Base-by-base conservation (phyloP, 495 filamentous ascomycete genomes). In the Lasiosphaeriaceae sp. region DNA sequence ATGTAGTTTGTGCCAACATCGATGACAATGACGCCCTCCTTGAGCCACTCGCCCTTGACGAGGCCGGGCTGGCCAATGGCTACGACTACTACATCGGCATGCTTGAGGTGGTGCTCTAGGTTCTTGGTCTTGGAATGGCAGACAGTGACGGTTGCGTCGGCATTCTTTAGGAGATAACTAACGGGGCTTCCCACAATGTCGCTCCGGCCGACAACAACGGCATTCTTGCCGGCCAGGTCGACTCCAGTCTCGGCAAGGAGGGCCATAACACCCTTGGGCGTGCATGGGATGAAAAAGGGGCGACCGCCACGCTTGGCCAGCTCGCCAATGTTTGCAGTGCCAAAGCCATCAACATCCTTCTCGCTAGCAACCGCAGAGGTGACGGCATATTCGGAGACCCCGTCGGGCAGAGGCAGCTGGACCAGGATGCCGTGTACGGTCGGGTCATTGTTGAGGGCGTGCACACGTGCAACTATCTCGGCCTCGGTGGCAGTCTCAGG, bases 291-390 rank as follows among this genome's bases (percentile, higher is more conserved):
- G 71, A 97, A 98, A 35, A 89, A 79, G 20, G 94, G 95, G 48
- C 80, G 79, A 17, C 92, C 93, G 43, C 94, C 90, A 57, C 90
- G 86, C 80, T 97, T 97, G 54, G 95, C 92, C 60, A 98, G 81
- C 69, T 97, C 92, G 52, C 94, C 94, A 65, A 97, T 96, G 72
- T 96, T 97, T 59, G 82, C 78, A 26, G 89, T 85, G 41, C 95
- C 93, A 70, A 98, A 98, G 55, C 94, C 94, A 77, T 98, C 94
- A 26, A 98, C 94, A 81, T 97, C 94, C 75, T 98, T 98, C 74
- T 90, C 88, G 64, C 90, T 88, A 24, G 89, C 82, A 17, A 98
- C 94, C 11, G 89, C 85, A 24, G 90, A 94, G 47, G 95, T 98
- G 63, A 98, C 78, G 2, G 83, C 75, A 67, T 93, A 88, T 75